Conservation (phyloP, 495 filamentous ascomycete genomes). For the Annulohypoxylon maeteangense region DNA sequence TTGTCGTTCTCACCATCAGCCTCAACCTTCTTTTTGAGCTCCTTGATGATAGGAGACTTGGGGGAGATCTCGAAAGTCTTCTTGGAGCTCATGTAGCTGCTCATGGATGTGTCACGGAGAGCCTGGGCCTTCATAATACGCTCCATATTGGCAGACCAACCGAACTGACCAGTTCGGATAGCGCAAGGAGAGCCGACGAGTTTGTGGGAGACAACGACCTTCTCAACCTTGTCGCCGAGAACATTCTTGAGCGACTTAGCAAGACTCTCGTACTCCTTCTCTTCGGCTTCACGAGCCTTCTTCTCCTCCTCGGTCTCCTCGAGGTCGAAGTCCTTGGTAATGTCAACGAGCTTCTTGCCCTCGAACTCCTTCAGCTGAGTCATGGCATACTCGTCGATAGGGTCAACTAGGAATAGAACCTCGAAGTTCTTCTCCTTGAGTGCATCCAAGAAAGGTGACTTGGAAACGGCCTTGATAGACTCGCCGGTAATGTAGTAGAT, state of each 20-base stretch:
- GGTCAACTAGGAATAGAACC: conserved; percentile 98
- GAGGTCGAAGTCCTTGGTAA: conserved; percentile 99
- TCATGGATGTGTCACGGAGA: conserved; percentile 99
- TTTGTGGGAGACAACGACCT: conserved; percentile 99
- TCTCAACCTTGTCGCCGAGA: conserved; percentile 99
- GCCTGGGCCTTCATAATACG: conserved; percentile 99
- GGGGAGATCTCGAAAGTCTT: conserved; percentile 99
- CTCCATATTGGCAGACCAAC: conserved; percentile 99
- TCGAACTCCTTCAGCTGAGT: conserved; percentile 99
- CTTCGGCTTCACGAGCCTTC: conserved; percentile 92
- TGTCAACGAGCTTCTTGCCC: conserved; percentile 99
- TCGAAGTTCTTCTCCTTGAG: conserved; percentile 99
- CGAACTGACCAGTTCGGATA: conserved; percentile 99
- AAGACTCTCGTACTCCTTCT: conserved; percentile 95
- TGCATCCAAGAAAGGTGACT: conserved; percentile 98
- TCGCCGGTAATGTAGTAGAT: conserved; percentile 99
- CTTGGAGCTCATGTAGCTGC: conserved; percentile 99
- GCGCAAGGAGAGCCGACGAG: conserved; percentile 94
- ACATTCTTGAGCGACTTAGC: conserved; percentile 98
- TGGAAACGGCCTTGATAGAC: conserved; percentile 95
- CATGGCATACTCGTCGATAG: conserved; percentile 99
- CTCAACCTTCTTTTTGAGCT: conserved; percentile 98
- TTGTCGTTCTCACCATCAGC: conserved; percentile 96
- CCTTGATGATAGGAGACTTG: conserved; percentile 96
- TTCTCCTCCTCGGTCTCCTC: conserved; percentile 99